phyloP scores from a whole-genome alignment of 2,329 filamentous ascomycete species.

The Clarireedia paspali region DNA sequence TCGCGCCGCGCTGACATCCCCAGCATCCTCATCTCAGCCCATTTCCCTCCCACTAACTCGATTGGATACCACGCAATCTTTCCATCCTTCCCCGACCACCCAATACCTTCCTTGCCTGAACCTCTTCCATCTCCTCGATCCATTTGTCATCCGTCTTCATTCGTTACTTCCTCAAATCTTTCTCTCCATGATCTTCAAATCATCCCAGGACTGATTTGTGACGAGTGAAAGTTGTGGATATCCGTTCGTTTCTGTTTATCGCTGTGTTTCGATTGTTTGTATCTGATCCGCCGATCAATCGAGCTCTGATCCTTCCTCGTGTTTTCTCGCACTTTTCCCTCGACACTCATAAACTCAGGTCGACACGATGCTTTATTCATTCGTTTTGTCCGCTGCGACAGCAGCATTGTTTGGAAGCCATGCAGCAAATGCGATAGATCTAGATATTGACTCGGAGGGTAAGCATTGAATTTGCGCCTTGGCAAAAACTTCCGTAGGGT shows the following conservation, averaged over 20 bases:
- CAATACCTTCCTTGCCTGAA: background rate
- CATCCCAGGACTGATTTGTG: background rate
- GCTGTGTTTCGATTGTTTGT: background rate
- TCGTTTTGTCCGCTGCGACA: conserved; percentile 19
- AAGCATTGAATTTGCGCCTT: background rate
- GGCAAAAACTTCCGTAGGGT: background rate
- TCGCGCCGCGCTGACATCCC: too few species aligned
- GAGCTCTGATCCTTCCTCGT: background rate
- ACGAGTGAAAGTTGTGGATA: conserved; percentile 10
- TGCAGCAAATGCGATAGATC: conserved; percentile 29
- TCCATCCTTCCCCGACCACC: background rate
- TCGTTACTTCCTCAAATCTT: background rate
- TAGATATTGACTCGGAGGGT: conserved; percentile 25
- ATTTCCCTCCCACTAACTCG: background rate
- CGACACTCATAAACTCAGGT: background rate
- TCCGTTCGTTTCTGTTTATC: conserved; percentile 14
- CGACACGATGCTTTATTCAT: conserved; percentile 18
- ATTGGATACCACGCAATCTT: background rate
- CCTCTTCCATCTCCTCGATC: background rate
- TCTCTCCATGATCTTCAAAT: background rate
- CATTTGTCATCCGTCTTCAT: conserved; percentile 1
- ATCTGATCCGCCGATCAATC: background rate
- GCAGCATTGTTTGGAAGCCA: conserved; percentile 19
- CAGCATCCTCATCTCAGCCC: too few species aligned
- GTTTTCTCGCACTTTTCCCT: background rate